These are phyloP conservation scores for Morella rubra DNA, from an alignment of 306 rosid species.

Conservation along the genomic window DNA sequence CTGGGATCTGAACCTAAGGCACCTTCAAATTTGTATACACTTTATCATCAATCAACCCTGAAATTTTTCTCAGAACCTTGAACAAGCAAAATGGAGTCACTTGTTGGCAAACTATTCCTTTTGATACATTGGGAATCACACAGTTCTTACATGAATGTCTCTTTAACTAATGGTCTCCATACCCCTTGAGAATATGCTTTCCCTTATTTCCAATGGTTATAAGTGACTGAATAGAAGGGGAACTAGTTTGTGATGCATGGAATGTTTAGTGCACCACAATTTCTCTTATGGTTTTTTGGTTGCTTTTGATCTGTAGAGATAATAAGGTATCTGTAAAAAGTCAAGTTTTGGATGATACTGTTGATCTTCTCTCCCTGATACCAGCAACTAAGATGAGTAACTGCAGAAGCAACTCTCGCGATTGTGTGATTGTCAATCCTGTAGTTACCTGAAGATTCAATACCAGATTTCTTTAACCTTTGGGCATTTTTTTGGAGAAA, in stretches of 20 bases:
- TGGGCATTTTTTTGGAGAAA: background rate
- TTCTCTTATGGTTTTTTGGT: background rate
- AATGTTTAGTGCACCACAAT: background rate
- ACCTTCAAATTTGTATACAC: background rate
- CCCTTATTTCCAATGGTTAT: background rate
- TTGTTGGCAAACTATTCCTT: too few species aligned
- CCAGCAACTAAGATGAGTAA: background rate
- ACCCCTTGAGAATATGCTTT: background rate
- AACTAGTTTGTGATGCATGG: constrained; percentile 1
- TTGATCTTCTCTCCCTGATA: background rate
- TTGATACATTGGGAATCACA: too few species aligned
- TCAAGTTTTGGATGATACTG: background rate
- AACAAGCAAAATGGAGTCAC: too few species aligned
- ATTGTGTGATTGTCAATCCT: background rate
- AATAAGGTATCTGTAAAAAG: background rate
- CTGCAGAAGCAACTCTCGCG: background rate
- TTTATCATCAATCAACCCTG: background rate
- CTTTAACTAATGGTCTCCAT: too few species aligned
- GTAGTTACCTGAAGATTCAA: background rate
- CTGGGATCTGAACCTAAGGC: background rate
- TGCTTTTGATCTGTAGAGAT: background rate
- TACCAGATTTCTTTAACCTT: background rate
- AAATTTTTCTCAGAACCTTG: background rate
- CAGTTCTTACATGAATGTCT: too few species aligned
- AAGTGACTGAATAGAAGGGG: background rate